Base-by-base conservation (phyloP, 1,284 basidiomycete genomes). In the Inonotus obliquus region DNA sequence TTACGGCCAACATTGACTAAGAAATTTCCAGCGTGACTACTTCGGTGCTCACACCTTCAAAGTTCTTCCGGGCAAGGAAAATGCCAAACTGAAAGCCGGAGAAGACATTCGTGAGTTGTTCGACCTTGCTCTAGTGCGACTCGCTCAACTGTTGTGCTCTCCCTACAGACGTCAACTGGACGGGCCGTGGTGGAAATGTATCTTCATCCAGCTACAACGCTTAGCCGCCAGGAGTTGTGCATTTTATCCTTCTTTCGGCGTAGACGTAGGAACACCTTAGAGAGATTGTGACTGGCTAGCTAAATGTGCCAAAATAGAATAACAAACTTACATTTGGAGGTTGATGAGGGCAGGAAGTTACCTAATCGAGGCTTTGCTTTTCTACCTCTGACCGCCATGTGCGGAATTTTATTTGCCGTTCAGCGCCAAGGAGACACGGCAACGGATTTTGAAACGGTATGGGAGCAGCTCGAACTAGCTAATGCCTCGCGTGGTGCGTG, bases 21-120 rank as follows among this genome's bases (percentile, higher is more conserved):
- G 59, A 77, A 32, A 73, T 76, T 71, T 76, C 45, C 77, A 98
- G 87, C 91, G 91, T 73, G 92, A 94, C 71, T 92, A 91, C 82
- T 93, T 94, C 70, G 92, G 92, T 75, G 94, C 95, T 55, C 95
- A 97, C 81, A 96, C 94, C 61, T 97, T 96, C 92, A 83, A 84
- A 64, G 92, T 97, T 63, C 79, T 94, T 59, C 89, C 94, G 59
- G 92, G 94, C 63, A 90, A 91, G 78, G 93, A 94, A 79, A 94
- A 89, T 75, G 82, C 81, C 61, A 87, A 81, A 73, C 86, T 96
- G 77, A 84, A 86, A 78, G 73, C 84, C 63, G 90, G 87, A 73
- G 77, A 92, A 77, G 92, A 96, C 74, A 94, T 97, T 74, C 95
- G 92, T 91, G 75, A 71, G 90, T 77, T 23, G 70, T 49, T 58